Evolutionary conservation across 2,329 filamentous ascomycete species (phyloP).

Genomic region (Trichoderma citrinoviride): DNA sequence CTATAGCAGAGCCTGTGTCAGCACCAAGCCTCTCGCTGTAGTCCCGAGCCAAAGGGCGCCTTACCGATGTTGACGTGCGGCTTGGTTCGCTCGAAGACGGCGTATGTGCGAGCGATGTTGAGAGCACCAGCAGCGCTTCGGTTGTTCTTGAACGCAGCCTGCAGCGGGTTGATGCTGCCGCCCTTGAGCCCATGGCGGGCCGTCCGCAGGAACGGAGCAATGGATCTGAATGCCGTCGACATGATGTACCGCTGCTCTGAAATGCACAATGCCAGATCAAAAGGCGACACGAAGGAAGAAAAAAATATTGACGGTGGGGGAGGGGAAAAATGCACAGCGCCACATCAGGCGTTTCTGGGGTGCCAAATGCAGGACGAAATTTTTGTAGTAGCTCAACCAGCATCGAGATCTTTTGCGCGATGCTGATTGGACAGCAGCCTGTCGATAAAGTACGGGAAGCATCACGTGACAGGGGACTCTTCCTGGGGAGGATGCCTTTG

Average conservation of each 20-base stretch:
- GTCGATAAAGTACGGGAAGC: background rate
- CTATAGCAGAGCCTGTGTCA: slow-evolving; percentile 40
- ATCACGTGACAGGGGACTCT: slow-evolving; percentile 19
- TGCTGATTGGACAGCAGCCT: background rate
- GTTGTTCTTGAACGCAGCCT: slow-evolving; percentile 59
- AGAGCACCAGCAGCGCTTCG: slow-evolving; percentile 63
- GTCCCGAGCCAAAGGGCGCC: slow-evolving; percentile 25
- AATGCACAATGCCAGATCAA: slow-evolving; percentile 29
- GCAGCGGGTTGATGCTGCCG: slow-evolving; percentile 72
- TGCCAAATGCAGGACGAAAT: slow-evolving; percentile 32
- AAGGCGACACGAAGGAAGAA: slow-evolving; percentile 24
- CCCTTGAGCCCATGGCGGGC: slow-evolving; percentile 71
- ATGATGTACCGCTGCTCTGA: slow-evolving; percentile 52
- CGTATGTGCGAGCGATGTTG: slow-evolving; percentile 64
- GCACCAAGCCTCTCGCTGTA: background rate
- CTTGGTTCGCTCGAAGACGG: slow-evolving; percentile 82
- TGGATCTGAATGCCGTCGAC: slow-evolving; percentile 75
- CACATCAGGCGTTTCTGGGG: slow-evolving; percentile 26
- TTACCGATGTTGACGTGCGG: slow-evolving; percentile 97
- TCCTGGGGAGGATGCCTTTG: background rate
- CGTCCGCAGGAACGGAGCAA: slow-evolving; percentile 78
- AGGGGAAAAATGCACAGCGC: slow-evolving; percentile 26
- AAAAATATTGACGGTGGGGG: slow-evolving; percentile 20
- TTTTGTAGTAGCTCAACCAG: slow-evolving; percentile 35
- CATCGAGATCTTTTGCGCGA: slow-evolving; percentile 15